phyloP scores from a whole-genome alignment of 306 rosid species.

The Vicia sativa region DNA sequence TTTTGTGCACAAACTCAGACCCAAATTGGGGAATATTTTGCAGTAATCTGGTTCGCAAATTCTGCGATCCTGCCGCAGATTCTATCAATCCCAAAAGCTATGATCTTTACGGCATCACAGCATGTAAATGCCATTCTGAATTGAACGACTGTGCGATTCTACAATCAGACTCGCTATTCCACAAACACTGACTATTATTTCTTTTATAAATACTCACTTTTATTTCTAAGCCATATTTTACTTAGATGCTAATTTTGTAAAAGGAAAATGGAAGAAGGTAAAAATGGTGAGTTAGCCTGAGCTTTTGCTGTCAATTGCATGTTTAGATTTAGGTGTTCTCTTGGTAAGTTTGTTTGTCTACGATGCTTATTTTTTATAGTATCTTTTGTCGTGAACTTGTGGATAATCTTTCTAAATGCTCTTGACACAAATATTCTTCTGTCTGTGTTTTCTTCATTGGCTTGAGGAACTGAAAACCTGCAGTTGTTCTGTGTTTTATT shows the following conservation, averaged over 20 bases:
- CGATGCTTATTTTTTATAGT: conserved; percentile 11
- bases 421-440: conserved; percentile 19
- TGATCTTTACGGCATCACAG: background rate
- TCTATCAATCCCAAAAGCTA: background rate
- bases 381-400: conserved; percentile 23
- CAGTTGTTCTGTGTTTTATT: conserved; percentile 18
- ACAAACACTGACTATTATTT: background rate
- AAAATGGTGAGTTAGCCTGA: conserved; percentile 14
- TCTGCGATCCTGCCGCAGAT: background rate
- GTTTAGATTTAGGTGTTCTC: conserved; percentile 23
- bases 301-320: conserved; percentile 18
- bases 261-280: background rate
- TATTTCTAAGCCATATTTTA: background rate
- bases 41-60: background rate
- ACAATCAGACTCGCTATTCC: background rate
- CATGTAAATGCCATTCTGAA: background rate
- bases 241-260: conserved; percentile 9
- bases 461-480: conserved; percentile 28
- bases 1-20: background rate
- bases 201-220: background rate
- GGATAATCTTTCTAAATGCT: conserved; percentile 28
- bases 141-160: background rate
- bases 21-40: background rate
- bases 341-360: conserved; percentile 7
- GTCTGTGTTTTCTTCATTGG: conserved; percentile 10